These are phyloP conservation scores for Albifimbria verrucaria DNA, from an alignment of 2,329 filamentous ascomycete species.

Conservation along the genomic window DNA sequence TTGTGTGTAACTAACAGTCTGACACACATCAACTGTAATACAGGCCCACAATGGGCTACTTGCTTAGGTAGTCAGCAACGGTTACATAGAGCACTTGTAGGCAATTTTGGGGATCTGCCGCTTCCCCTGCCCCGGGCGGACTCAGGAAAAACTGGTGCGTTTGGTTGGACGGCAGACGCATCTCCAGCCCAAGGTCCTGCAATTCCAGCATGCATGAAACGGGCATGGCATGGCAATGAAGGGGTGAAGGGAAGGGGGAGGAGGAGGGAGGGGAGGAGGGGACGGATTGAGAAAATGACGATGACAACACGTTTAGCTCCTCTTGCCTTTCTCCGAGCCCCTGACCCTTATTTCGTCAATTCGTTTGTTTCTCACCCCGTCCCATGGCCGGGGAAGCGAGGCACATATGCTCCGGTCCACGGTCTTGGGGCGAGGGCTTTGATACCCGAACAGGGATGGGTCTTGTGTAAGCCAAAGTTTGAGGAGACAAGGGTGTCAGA, in stretches of 20 bases:
- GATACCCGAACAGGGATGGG: not conserved
- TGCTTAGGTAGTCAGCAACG: not conserved
- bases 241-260: not conserved
- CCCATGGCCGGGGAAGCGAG: not conserved
- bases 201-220: not conserved
- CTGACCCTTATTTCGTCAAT: not conserved
- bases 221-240: not conserved
- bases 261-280: not conserved
- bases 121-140: too few species aligned
- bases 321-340: too few species aligned
- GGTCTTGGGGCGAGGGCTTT: not conserved
- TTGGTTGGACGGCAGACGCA: not conserved
- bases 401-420: not conserved
- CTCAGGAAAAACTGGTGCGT: too few species aligned
- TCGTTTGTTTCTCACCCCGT: not conserved
- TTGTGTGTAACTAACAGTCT: too few species aligned
- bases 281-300: not conserved
- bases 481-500: not conserved
- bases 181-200: not conserved
- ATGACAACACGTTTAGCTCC: not conserved
- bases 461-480: not conserved
- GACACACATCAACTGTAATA: too few species aligned
- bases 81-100: not conserved
- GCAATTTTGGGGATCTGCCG: not conserved
- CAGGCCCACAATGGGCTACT: too few species aligned